phyloP scores from a whole-genome alignment of 371 early-diverging fungal genomes.

The Chytridiales sp. region DNA sequence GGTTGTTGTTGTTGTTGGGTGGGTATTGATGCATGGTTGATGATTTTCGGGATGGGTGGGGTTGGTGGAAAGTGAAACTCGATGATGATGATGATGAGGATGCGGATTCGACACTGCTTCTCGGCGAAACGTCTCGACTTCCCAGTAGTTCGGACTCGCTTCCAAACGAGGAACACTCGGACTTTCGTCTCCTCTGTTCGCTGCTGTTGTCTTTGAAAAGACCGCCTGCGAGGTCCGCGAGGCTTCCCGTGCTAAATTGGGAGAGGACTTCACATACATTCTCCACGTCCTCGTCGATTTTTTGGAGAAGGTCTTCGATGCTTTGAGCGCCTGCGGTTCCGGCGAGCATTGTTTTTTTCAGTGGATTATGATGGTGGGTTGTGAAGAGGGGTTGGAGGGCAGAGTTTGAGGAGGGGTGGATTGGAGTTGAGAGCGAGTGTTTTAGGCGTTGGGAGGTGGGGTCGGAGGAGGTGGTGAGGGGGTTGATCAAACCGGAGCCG shows the following conservation, averaged over 20 bases:
- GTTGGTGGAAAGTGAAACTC: background rate
- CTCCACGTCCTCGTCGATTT: conserved; percentile 12
- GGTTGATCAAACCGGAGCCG: too few relatives aligned
- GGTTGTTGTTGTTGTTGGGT: too few relatives aligned
- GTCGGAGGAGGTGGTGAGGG: too few relatives aligned
- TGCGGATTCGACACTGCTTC: background rate
- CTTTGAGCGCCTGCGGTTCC: conserved; percentile 6
- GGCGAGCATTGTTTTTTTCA: background rate
- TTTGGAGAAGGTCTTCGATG: conserved; percentile 6
- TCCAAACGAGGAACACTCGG: too few relatives aligned
- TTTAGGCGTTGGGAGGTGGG: too few relatives aligned
- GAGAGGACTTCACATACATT: conserved; percentile 12
- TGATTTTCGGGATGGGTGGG: background rate
- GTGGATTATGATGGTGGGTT: background rate
- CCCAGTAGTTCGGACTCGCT: background rate
- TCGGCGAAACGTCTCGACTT: background rate
- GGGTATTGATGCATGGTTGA: background rate
- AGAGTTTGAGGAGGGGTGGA: background rate
- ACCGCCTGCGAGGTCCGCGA: background rate
- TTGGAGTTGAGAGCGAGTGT: background rate
- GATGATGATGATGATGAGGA: background rate
- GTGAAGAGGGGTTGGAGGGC: background rate
- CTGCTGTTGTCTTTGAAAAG: background rate
- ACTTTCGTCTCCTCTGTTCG: background rate
- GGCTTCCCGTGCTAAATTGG: background rate